These are phyloP conservation scores for Penicillium sp. DNA, from an alignment of 2,329 filamentous ascomycete genomes.

Conservation along the genomic window DNA sequence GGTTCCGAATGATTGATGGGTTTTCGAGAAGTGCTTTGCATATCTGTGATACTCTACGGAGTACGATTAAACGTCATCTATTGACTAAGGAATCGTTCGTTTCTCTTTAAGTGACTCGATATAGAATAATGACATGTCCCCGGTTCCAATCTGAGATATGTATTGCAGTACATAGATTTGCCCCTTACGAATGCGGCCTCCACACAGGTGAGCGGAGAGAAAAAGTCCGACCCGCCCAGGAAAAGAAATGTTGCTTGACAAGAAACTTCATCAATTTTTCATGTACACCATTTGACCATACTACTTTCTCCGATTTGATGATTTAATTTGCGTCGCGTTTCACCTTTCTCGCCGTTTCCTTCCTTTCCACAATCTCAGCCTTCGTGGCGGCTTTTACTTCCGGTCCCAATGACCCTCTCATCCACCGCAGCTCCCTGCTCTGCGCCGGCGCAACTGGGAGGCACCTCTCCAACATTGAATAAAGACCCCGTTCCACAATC, in stretches of 20 bases:
- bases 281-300: conserved; percentile 2
- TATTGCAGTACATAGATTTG: neutral
- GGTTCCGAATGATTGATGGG: neutral
- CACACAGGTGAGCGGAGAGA: neutral
- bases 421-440: conserved; percentile 23
- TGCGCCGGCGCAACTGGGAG: conserved; percentile 27
- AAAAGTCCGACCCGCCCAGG: neutral
- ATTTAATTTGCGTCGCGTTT: neutral
- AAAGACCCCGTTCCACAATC: conserved; percentile 29
- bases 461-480: conserved; percentile 9
- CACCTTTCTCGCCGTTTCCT: neutral
- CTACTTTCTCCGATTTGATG: neutral
- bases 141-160: neutral
- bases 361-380: neutral
- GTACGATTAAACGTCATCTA: neutral
- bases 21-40: neutral
- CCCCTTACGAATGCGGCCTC: conserved; percentile 4
- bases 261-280: neutral
- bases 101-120: no score
- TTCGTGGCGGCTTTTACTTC: neutral
- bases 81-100: no score
- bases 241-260: conserved; percentile 6
- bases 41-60: neutral
- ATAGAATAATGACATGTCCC: neutral
- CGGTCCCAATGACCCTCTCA: conserved; percentile 23